phyloP scores from a whole-genome alignment of 768 basidiomycete species.

The Paxillus ammoniavirescens region DNA sequence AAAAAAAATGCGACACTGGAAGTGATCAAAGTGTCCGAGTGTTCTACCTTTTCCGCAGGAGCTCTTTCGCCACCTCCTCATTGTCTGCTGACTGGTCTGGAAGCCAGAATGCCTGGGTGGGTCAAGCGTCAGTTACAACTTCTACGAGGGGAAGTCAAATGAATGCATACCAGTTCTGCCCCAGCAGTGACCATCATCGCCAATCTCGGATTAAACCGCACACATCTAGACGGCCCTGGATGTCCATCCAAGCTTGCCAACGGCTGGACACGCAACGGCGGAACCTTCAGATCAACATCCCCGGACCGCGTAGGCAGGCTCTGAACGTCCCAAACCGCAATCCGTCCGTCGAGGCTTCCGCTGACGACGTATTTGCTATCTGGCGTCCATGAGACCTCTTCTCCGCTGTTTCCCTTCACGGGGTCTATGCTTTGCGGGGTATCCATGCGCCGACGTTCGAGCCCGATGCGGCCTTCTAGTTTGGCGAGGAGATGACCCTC shows the following conservation, averaged over 20 bases:
- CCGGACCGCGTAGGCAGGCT: slow-evolving; percentile 53
- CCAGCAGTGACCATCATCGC: slow-evolving; percentile 89
- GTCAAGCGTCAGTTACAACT: slow-evolving; percentile 5
- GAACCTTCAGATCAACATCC: slow-evolving; percentile 51
- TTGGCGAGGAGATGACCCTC: slow-evolving; percentile 82
- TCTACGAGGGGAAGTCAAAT: not conserved
- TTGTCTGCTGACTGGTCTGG: slow-evolving; percentile 66
- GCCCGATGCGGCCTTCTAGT: slow-evolving; percentile 78
- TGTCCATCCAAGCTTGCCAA: slow-evolving; percentile 67
- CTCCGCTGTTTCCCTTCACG: slow-evolving; percentile 79
- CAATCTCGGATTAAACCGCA: slow-evolving; percentile 85
- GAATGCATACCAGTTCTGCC: slow-evolving; percentile 66
- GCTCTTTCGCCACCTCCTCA: slow-evolving; percentile 69
- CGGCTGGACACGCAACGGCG: slow-evolving; percentile 52
- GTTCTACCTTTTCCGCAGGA: slow-evolving; percentile 53
- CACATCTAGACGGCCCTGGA: slow-evolving; percentile 79
- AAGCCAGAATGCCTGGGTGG: slow-evolving; percentile 58
- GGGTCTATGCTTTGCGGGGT: slow-evolving; percentile 61
- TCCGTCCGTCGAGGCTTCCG: slow-evolving; percentile 81
- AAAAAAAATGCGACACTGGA: slow-evolving; percentile 1
- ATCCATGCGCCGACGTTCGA: slow-evolving; percentile 64
- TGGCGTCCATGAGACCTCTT: slow-evolving; percentile 93
- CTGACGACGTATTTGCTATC: slow-evolving; percentile 89
- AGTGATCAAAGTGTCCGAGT: not conserved
- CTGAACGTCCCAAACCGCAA: slow-evolving; percentile 87